Percentiles rank a stretch among this genome's conserved stretches.
Conservation (phyloP, 495 filamentous ascomycete species). For the Darksidea phi region DNA sequence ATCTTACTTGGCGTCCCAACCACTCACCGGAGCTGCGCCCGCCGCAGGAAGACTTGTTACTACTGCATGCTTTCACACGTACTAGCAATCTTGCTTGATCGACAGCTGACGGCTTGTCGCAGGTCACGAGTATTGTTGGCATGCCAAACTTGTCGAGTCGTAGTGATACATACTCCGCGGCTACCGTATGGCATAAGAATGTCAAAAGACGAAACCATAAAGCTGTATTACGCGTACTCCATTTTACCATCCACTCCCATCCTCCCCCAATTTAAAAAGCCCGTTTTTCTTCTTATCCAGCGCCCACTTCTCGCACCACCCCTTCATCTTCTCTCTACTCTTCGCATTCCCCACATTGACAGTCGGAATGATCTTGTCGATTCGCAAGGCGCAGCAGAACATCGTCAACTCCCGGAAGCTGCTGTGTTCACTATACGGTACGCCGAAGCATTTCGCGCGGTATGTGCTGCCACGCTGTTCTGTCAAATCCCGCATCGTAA, state of each 20-base stretch:
- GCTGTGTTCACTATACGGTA: constrained; percentile 94
- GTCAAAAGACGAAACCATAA: not conserved
- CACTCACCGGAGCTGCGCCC: no score
- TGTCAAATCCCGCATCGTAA: constrained; percentile 61
- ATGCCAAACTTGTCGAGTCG: no score
- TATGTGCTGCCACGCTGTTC: constrained; percentile 76
- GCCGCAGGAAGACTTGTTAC: no score
- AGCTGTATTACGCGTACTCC: no score
- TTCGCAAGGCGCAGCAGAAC: constrained; percentile 83
- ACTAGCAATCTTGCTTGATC: no score
- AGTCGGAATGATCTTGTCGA: constrained; percentile 87
- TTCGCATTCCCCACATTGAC: constrained; percentile 81
- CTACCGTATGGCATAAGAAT: no score
- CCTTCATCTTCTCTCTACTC: constrained; percentile 79
- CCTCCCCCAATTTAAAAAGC: constrained; percentile 50
- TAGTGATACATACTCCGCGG: no score
- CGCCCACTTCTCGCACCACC: constrained; percentile 85
- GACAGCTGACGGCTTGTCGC: no score
- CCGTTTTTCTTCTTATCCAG: constrained; percentile 80
- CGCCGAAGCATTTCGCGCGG: constrained; percentile 78
- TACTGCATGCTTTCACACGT: no score
- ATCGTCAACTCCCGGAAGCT: constrained; percentile 90
- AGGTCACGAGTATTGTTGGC: no score
- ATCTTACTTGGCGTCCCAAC: no score
- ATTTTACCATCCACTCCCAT: constrained; percentile 23